A percentile compares a stretch with the other conserved stretches of the same genome.
These are phyloP conservation scores for Arabidopsis suecica DNA, from an alignment of 345 rosid species.

Conservation along the genomic window DNA sequence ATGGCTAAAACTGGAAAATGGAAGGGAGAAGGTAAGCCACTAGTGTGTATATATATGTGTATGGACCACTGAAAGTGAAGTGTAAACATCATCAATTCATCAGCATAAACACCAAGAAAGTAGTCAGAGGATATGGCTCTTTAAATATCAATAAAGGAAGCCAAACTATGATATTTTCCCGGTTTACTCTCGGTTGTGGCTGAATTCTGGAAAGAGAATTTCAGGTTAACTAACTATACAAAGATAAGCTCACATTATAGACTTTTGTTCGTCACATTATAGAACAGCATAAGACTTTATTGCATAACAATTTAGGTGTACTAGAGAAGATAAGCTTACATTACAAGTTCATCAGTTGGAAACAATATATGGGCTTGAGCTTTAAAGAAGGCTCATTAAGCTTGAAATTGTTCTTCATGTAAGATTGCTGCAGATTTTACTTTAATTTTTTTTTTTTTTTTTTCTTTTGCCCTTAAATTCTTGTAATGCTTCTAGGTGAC, in stretches of 20 bases:
- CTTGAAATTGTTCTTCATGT: not conserved
- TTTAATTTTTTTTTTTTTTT: not conserved
- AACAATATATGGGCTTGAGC: not conserved
- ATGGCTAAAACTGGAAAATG: slow-evolving; percentile 22
- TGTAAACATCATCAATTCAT: slow-evolving; percentile 19
- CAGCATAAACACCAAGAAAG: slow-evolving; percentile 36
- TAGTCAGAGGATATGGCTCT: slow-evolving; percentile 25
- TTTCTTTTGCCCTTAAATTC: too few species aligned
- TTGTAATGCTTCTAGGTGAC: slow-evolving; percentile 7
- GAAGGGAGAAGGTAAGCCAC: slow-evolving; percentile 39
- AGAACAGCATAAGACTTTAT: not conserved
- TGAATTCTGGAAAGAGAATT: not conserved
- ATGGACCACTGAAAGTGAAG: slow-evolving; percentile 36
- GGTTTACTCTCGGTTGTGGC: slow-evolving; percentile 32
- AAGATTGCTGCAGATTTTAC: not conserved
- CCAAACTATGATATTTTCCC: slow-evolving; percentile 38
- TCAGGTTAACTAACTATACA: slow-evolving; percentile 11
- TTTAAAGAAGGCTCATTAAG: slow-evolving; percentile 1
- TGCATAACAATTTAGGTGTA: not conserved
- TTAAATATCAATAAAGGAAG: slow-evolving; percentile 27
- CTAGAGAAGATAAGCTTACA: too few species aligned
- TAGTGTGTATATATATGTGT: slow-evolving; percentile 26
- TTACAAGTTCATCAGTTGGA: not conserved
- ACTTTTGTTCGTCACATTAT: not conserved
- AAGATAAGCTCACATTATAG: slow-evolving; percentile 4